Conservation (phyloP, 257 asterid genomes). For the Nyctanthes arbortristis region DNA sequence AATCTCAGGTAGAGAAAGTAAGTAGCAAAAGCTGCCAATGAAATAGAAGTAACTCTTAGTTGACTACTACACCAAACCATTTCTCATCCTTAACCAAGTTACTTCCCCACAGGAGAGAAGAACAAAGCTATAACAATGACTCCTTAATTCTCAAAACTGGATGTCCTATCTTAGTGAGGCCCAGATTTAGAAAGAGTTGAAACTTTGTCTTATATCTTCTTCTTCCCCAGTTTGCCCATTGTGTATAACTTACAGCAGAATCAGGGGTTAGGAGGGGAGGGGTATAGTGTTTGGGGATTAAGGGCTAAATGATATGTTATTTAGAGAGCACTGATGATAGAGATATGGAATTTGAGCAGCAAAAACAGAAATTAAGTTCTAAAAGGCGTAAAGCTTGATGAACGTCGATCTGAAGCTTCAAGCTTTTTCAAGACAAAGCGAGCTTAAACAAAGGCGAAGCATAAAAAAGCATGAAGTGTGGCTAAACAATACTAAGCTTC, state of each 20-base stretch:
- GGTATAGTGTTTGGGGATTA: background rate
- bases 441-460: too few relatives aligned
- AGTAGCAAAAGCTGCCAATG: slow-evolving; percentile 1
- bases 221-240: background rate
- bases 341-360: too few relatives aligned
- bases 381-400: too few relatives aligned
- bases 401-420: too few relatives aligned
- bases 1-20: slow-evolving; percentile 16
- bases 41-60: background rate
- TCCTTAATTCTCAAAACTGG: slow-evolving; percentile 4
- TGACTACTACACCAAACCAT: background rate
- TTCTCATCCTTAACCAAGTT: background rate
- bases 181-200: background rate
- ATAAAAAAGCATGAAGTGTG: too few relatives aligned
- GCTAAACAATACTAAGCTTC: too few relatives aligned
- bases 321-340: too few relatives aligned
- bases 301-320: background rate
- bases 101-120: background rate
- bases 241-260: background rate
- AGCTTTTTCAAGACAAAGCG: too few relatives aligned
- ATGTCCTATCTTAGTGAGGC: background rate
- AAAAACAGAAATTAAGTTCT: too few relatives aligned
- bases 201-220: background rate
- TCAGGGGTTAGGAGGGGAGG: background rate
- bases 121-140: slow-evolving; percentile 8